phyloP scores from a whole-genome alignment of 805 yeast species.

The Wickerhamiella occidentalis region DNA sequence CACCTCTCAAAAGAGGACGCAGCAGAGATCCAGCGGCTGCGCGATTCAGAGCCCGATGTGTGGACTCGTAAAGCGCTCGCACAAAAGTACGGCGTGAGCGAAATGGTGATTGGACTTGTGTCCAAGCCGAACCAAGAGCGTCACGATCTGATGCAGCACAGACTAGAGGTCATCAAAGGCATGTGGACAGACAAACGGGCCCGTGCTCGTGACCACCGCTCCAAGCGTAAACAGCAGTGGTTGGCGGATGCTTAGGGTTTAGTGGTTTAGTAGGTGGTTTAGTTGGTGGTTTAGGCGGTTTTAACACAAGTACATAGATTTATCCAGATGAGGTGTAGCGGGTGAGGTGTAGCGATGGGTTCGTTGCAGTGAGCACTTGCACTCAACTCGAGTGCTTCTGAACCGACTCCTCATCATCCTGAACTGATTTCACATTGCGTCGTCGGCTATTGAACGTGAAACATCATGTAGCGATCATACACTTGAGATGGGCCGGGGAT shows the following conservation, averaged over 20 bases:
- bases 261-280: too few relatives aligned
- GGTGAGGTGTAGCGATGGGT: too few relatives aligned
- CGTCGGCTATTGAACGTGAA: too few relatives aligned
- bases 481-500: too few relatives aligned
- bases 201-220: slow-evolving; percentile 43
- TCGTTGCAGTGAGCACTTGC: too few relatives aligned
- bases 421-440: too few relatives aligned
- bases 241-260: slow-evolving; percentile 39
- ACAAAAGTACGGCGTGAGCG: slow-evolving; percentile 42
- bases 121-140: slow-evolving; percentile 33
- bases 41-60: slow-evolving; percentile 44
- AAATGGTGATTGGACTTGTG: slow-evolving; percentile 41
- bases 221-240: slow-evolving; percentile 52
- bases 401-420: too few relatives aligned
- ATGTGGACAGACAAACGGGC: slow-evolving; percentile 39
- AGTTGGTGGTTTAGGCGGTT: too few relatives aligned
- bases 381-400: too few relatives aligned
- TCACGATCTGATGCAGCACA: slow-evolving; percentile 34
- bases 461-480: too few relatives aligned
- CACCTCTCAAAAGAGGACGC: slow-evolving; percentile 48
- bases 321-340: too few relatives aligned
- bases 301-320: too few relatives aligned
- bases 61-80: slow-evolving; percentile 58
- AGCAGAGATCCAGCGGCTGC: slow-evolving; percentile 42
- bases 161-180: slow-evolving; percentile 36